Base-by-base conservation (phyloP, 2,329 filamentous ascomycete species). In the Ophiosphaerella korrae region DNA sequence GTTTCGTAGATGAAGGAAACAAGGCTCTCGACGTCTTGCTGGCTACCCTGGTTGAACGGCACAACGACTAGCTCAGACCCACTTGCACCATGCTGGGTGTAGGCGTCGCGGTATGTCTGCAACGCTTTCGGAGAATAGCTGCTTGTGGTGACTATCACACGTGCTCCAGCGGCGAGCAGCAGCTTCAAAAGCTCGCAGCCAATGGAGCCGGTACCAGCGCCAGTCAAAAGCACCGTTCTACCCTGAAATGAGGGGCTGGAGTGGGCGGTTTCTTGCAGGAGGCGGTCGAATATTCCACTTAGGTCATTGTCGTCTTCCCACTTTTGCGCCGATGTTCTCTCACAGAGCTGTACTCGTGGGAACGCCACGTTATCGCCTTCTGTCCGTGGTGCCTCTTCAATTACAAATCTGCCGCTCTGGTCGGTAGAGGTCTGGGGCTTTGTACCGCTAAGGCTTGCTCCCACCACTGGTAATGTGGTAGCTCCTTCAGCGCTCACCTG, bases 1-100 rank as follows among this genome's bases (percentile, higher is more conserved):
- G 43, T 40, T 33, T 69, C 66, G 43, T 76, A 77, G 36, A 78
- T 71, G 47, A 77, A 71, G 5, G 67, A 49, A 7, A 77, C 51
- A 5, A 79, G 48, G 8, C 56, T 57, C 41, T 76, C 61, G 14
- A 66, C 63, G 48, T 79, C 77, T 44, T 71, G 68, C 7, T 64
- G 96, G 52, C 77, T 79, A 35, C 58, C 75, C 47, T 71, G 70
- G 36, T 78, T 79, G 60, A 73, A 75, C 0, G 75, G 76, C 2
- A 76, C 51, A 0, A 78, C 53, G 2, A 68, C 57, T 3, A 78
- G 61, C n/a, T 60, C 55, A 1, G 76, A 73, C 0, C 64, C 68
- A 11, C 58, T 58, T 2, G 66, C 65, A 9, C 74, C 74, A 50
- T 70, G 52, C 6, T 54, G 46, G 3, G 58, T 49, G 48, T 74